Percentiles rank a stretch among this genome's conserved stretches.
Conservation (phyloP, 805 yeast genomes). For the Pichia pseudocactophila region DNA sequence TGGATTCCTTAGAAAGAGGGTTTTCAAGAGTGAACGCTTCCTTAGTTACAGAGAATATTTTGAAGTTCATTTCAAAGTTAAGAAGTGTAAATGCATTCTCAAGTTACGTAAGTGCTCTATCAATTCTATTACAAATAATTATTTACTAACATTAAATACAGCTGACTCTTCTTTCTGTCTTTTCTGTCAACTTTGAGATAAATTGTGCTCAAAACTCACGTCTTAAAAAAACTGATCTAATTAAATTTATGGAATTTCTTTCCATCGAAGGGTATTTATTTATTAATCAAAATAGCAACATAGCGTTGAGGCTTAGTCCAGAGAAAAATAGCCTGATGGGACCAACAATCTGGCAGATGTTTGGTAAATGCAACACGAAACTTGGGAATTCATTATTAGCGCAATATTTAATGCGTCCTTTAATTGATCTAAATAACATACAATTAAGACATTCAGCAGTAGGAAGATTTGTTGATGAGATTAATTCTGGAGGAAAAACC, state of each 20-base stretch:
- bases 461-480: constrained; percentile 16
- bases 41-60: not conserved
- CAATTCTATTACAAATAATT: too few species aligned
- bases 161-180: constrained; percentile 6
- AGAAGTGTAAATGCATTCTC: constrained; percentile 1
- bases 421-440: constrained; percentile 21
- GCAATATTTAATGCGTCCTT: constrained; percentile 30
- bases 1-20: constrained; percentile 5
- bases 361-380: constrained; percentile 23
- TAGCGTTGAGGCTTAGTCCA: constrained; percentile 15
- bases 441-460: constrained; percentile 25
- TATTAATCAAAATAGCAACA: constrained; percentile 24
- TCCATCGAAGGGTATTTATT: constrained; percentile 14
- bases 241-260: constrained; percentile 2
- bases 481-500: constrained; percentile 1
- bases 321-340: constrained; percentile 8
- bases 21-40: not conserved
- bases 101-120: constrained; percentile 5
- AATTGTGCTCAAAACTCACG: not conserved
- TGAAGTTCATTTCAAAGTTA: constrained; percentile 3
- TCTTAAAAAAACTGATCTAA: constrained; percentile 3
- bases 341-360: constrained; percentile 14
- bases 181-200: constrained; percentile 10
- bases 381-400: constrained; percentile 25
- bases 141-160: not conserved